A percentile compares a stretch with the other conserved stretches of the same genome.
Evolutionary conservation across 176 grass and related monocot species (phyloP).

Genomic region (Oropetium thomaeum): DNA sequence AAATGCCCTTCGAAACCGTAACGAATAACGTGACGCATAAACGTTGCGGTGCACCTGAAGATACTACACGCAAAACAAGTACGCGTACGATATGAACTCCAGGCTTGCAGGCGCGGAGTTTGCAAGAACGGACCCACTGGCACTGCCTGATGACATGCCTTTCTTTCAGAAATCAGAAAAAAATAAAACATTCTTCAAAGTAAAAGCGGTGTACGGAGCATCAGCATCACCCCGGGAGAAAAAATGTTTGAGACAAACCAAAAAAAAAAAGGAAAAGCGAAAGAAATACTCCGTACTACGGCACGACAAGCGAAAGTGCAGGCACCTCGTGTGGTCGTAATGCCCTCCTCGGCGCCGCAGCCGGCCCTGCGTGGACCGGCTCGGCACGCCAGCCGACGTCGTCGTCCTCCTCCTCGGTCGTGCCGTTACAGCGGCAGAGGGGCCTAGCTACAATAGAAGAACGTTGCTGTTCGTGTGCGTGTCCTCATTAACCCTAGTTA

Average conservation of each 20-base stretch:
- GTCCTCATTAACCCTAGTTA: background rate
- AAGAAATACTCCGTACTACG: too few species aligned
- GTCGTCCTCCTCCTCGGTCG: background rate
- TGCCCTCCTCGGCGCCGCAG: background rate
- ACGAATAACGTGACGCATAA: too few species aligned
- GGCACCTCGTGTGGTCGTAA: background rate
- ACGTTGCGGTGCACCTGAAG: background rate
- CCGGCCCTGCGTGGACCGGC: background rate
- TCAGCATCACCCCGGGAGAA: background rate
- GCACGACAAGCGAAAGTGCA: constrained; percentile 13
- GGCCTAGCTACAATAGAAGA: background rate
- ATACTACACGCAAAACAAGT: background rate
- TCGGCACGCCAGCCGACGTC: background rate
- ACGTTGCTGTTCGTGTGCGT: background rate
- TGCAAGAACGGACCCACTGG: too few species aligned
- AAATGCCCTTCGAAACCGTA: background rate
- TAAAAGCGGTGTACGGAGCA: background rate
- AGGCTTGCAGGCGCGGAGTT: too few species aligned
- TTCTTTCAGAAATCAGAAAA: too few species aligned
- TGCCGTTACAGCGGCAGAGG: background rate
- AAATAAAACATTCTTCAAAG: too few species aligned
- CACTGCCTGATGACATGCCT: too few species aligned
- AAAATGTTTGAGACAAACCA: too few species aligned
- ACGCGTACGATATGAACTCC: too few species aligned
- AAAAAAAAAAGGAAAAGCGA: background rate